A percentile compares a stretch with the other conserved stretches of the same genome.
Evolutionary conservation across 768 basidiomycete species (phyloP).

Genomic region (Mycena leptocephala): DNA sequence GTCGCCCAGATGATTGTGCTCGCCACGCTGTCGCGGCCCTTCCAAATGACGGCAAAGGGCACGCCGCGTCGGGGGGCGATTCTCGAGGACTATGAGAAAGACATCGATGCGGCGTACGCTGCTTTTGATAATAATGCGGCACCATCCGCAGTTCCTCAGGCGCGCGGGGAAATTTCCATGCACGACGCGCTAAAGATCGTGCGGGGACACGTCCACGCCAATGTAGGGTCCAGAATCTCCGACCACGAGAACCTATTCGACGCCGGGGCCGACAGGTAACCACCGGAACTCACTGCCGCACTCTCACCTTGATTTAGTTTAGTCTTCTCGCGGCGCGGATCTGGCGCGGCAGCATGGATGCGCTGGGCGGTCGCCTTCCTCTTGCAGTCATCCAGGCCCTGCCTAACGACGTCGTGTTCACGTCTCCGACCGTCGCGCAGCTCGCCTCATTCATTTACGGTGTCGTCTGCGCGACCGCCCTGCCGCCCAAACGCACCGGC

Average conservation of each 20-base stretch:
- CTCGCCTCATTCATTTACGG: constrained; percentile 1
- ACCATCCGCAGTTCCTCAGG: not conserved
- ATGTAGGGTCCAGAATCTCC: not conserved
- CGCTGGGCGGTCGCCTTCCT: not conserved
- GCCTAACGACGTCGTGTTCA: constrained; percentile 5
- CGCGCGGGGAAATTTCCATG: not conserved
- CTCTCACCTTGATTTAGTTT: too few relatives aligned
- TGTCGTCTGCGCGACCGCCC: not conserved
- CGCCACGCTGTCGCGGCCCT: too few relatives aligned
- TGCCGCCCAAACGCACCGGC: too few relatives aligned
- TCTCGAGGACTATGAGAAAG: not conserved
- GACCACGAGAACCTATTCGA: constrained; percentile 1
- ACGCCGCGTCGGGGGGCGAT: too few relatives aligned
- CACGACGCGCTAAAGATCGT: constrained; percentile 6
- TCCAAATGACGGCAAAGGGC: too few relatives aligned
- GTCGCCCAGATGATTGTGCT: constrained; percentile 63
- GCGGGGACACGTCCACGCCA: not conserved
- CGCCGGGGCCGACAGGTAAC: constrained; percentile 6
- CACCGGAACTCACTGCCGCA: too few relatives aligned
- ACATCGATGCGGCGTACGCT: not conserved
- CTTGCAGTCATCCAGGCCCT: not conserved
- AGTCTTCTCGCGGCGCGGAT: too few relatives aligned
- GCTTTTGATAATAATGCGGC: not conserved
- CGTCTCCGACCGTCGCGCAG: too few relatives aligned
- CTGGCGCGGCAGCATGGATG: not conserved